Base-by-base conservation (phyloP, 2,329 filamentous ascomycete genomes). In the Hyphodiscus sp. region DNA sequence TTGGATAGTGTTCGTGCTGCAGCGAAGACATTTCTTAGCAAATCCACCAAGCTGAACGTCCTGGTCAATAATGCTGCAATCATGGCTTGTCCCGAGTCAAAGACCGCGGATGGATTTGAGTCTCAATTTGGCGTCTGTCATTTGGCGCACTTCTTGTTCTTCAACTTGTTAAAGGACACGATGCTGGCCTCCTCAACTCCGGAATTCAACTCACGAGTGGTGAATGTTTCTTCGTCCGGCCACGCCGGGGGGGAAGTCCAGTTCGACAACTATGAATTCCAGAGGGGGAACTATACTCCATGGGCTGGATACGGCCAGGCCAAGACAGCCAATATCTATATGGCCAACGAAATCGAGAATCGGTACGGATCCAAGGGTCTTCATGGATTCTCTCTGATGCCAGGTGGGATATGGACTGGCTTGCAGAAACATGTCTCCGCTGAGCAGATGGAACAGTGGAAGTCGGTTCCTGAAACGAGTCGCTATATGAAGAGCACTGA, bases 91-190 rank as follows among this genome's bases (percentile, higher is more conserved):
- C 58, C 58, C 15, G 51, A 57, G 45, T 70, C 20, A 59, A 71
- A 44, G 53, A 60, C 73, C 1, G 59, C 58, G n/a, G 76, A 79
- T 58, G 75, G 75, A 23, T 74, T 74, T 61, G 78, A 82, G 58
- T 63, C 63, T 0, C 77, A 81, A 54, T 75, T 81, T 54, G 77
- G 71, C 47, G 74, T 70, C 9, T 80, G 80, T 62, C 74, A 81
- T 60, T 67, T 83, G 2, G 71, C 68, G 19, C 76, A 80, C 57
- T 82, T 81, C 66, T 70, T 80, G 1, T 70, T 81, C 19, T 77
- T 79, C 61, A 65, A 76, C 19, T 70, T 80, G 2, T 67, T 82
- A 16, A 74, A 74, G 23, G 63, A 70, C 0, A 61, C 69, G 0
- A 63, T 81, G 18, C 62, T 80, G 0, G 60, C 68, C 0, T 69